Evolutionary conservation across 306 rosid species (phyloP).

Genomic region (Medicago lupulina): DNA sequence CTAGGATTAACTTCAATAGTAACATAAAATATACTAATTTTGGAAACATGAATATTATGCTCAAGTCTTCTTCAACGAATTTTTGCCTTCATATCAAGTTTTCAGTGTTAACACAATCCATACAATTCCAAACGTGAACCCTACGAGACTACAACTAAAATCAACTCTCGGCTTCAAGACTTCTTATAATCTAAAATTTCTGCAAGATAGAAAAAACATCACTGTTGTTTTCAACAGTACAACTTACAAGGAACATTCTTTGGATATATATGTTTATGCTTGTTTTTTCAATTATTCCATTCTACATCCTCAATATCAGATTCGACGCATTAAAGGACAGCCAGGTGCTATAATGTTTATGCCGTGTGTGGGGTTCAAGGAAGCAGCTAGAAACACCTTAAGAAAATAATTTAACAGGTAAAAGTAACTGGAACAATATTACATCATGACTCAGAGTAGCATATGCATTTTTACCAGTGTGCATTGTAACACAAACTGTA

Average conservation of each 20-base stretch:
- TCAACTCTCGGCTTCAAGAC: constrained; percentile 8
- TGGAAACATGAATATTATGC: neutral
- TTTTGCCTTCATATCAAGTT: constrained; percentile 20
- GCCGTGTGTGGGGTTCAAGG: too few species aligned
- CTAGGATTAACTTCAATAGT: constrained; percentile 7
- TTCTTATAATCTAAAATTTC: neutral
- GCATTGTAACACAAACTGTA: too few species aligned
- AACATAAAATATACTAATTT: constrained; percentile 7
- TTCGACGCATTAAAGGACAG: too few species aligned
- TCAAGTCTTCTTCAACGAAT: constrained; percentile 5
- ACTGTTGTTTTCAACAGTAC: neutral
- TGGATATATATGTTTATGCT: too few species aligned
- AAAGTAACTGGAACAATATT: too few species aligned
- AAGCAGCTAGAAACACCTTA: too few species aligned
- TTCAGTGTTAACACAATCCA: neutral
- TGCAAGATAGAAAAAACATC: neutral
- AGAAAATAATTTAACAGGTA: too few species aligned
- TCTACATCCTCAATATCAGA: too few species aligned
- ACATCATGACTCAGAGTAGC: too few species aligned
- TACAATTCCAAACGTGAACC: neutral
- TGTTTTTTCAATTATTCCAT: too few species aligned
- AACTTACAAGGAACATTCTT: neutral
- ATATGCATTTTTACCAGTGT: too few species aligned
- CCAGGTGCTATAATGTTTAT: too few species aligned
- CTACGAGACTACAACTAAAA: constrained; percentile 26